These are phyloP conservation scores for Auxenochlorella protothecoides DNA, from an alignment of 139 green algal species.

Conservation along the genomic window DNA sequence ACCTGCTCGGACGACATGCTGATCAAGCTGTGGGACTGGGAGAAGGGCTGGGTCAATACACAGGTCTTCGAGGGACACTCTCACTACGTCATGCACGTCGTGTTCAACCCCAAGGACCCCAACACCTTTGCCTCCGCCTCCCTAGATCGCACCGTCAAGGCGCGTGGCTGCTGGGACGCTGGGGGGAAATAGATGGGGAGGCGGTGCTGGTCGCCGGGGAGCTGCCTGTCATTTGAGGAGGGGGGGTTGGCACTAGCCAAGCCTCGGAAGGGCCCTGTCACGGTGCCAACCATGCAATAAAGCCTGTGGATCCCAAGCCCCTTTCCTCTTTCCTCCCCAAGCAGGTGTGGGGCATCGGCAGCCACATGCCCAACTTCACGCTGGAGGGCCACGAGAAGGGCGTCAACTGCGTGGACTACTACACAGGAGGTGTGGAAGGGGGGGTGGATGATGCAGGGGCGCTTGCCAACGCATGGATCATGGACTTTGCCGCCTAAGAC, in stretches of 20 bases:
- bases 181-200: too few species aligned
- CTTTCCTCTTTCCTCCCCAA: not conserved
- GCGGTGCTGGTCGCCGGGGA: too few species aligned
- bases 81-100: conserved; percentile 98
- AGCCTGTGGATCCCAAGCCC: too few species aligned
- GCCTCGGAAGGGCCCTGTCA: too few species aligned
- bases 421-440: conserved; percentile 45
- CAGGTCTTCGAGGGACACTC: conserved; percentile 97
- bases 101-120: conserved; percentile 98
- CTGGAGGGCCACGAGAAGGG: conserved; percentile 98
- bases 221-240: too few species aligned
- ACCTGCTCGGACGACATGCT: conserved; percentile 96
- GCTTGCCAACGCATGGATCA: not conserved
- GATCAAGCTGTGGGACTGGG: conserved; percentile 99
- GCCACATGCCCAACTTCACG: conserved; percentile 93
- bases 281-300: too few species aligned
- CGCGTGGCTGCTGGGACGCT: conserved; percentile 12
- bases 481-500: not conserved
- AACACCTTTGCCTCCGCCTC: conserved; percentile 98
- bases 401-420: conserved; percentile 98
- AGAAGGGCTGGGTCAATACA: conserved; percentile 82
- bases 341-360: conserved; percentile 86
- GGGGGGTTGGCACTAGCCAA: too few species aligned
- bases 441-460: not conserved
- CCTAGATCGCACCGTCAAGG: conserved; percentile 95